Conservation (phyloP, 106 monocot genomes). For the Dendrobium officinale region DNA sequence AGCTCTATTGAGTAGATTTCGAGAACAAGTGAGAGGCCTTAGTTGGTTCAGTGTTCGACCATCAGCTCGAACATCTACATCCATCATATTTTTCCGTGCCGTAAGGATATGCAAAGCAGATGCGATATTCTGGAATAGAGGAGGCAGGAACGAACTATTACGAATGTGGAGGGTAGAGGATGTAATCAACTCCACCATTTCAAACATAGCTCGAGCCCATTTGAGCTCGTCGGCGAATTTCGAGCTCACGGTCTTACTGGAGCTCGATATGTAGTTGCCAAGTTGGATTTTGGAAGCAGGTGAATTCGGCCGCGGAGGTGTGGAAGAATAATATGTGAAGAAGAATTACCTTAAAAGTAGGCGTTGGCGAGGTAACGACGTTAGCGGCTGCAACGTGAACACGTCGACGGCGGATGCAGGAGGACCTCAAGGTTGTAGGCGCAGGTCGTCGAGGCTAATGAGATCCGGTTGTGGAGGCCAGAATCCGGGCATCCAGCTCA, state of each 20-base stretch:
- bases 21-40: slow-evolving; percentile 67
- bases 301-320: neutral
- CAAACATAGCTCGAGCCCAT: neutral
- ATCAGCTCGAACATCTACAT: slow-evolving; percentile 44
- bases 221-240: neutral
- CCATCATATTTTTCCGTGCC: slow-evolving; percentile 10
- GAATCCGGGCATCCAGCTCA: neutral
- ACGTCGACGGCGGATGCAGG: no score
- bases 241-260: neutral
- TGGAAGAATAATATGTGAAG: neutral
- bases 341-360: neutral
- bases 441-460: neutral
- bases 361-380: neutral
- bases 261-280: neutral
- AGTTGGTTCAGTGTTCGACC: slow-evolving; percentile 65
- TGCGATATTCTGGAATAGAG: neutral
- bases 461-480: neutral
- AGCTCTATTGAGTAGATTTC: slow-evolving; percentile 73
- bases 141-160: neutral
- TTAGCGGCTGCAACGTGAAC: neutral
- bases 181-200: neutral
- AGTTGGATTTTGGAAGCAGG: neutral
- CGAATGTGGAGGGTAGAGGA: neutral
- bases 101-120: neutral
- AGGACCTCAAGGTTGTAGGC: neutral